Conservation (phyloP, 2,329 filamentous ascomycete species). For the Aspergillus sp. region DNA sequence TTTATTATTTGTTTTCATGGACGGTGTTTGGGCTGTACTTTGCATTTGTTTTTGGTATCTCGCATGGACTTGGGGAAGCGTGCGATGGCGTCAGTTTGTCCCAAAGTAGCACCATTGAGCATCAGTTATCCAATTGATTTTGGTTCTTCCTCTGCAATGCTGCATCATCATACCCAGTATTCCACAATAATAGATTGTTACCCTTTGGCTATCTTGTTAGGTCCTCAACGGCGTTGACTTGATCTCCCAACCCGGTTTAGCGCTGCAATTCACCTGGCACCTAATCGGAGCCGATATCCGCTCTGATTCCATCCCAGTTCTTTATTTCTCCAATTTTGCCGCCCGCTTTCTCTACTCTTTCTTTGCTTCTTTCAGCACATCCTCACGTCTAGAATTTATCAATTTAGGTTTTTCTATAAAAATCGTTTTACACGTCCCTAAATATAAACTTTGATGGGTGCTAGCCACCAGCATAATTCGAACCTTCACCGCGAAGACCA, state of each 20-base stretch:
- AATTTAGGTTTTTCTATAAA: background rate
- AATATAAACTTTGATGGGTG: conserved; percentile 14
- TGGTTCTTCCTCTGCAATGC: background rate
- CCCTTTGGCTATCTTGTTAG: background rate
- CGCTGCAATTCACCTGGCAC: background rate
- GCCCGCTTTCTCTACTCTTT: background rate
- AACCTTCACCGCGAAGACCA: conserved; percentile 5
- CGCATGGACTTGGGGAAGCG: conserved; percentile 2
- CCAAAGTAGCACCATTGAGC: conserved; percentile 10
- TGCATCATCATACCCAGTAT: background rate
- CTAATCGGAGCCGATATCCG: conserved; percentile 1
- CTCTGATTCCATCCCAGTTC: background rate
- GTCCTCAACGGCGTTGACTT: background rate
- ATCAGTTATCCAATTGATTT: background rate
- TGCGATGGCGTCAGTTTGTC: conserved; percentile 13
- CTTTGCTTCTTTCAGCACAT: background rate
- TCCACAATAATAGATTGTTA: background rate
- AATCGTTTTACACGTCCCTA: background rate
- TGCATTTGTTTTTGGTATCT: conserved; percentile 5
- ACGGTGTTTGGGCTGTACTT: background rate
- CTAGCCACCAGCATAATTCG: conserved; percentile 6
- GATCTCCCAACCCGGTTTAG: conserved; percentile 12
- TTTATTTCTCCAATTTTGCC: background rate
- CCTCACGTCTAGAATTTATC: background rate
- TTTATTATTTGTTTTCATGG: background rate